Percentiles rank a stretch among this genome's conserved stretches.
These are phyloP conservation scores for Omphalea diandra DNA, from an alignment of 441 rosid genomes.

Conservation along the genomic window DNA sequence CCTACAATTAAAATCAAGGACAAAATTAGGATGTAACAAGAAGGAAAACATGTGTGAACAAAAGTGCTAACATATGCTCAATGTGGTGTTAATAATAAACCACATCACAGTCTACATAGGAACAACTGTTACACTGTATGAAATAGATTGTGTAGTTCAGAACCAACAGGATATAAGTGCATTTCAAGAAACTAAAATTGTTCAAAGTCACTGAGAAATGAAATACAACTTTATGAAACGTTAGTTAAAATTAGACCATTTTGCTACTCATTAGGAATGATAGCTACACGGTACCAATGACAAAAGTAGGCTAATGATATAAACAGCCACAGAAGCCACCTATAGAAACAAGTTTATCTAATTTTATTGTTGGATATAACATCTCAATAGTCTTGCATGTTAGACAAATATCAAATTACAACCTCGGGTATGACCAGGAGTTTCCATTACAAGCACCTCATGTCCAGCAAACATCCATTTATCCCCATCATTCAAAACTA, in stretches of 20 bases:
- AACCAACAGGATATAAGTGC: not conserved
- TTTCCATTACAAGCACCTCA: slow-evolving; percentile 75
- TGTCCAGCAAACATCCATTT: slow-evolving; percentile 99
- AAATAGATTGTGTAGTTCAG: not conserved
- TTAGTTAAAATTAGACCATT: slow-evolving; percentile 1
- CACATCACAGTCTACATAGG: not conserved
- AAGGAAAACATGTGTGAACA: not conserved
- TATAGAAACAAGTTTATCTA: not conserved
- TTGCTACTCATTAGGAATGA: not conserved
- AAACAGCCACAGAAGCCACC: not conserved
- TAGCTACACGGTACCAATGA: not conserved
- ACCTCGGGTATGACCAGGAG: slow-evolving; percentile 99
- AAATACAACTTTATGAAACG: not conserved
- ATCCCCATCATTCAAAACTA: slow-evolving; percentile 79
- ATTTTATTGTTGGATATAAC: not conserved
- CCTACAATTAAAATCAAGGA: slow-evolving; percentile 48
- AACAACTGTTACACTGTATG: not conserved
- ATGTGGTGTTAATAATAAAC: not conserved
- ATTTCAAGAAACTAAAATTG: not conserved
- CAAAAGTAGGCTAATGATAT: not conserved
- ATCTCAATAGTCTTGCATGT: slow-evolving; percentile 2
- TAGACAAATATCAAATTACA: slow-evolving; percentile 17
- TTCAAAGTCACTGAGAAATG: not conserved
- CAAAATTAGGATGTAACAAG: slow-evolving; percentile 18
- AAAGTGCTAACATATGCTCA: not conserved